These are phyloP conservation scores for Phyllachora maydis DNA, from an alignment of 2,329 filamentous ascomycete genomes.

Conservation along the genomic window DNA sequence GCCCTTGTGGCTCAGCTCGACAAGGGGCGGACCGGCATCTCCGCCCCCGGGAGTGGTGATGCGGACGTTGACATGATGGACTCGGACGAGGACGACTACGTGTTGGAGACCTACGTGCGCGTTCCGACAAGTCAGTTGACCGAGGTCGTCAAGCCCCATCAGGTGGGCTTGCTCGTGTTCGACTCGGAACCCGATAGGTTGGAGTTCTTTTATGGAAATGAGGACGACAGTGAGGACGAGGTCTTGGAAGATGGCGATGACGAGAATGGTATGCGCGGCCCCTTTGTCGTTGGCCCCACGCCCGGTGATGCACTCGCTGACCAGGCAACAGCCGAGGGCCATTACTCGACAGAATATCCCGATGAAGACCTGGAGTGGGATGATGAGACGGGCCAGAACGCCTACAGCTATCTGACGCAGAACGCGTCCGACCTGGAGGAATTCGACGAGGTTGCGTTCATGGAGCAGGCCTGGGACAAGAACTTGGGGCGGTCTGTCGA, in stretches of 20 bases:
- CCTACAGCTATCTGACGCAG: slow-evolving; percentile 30
- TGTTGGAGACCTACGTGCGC: slow-evolving; percentile 44
- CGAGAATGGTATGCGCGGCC: slow-evolving; percentile 31
- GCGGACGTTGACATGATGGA: slow-evolving; percentile 19
- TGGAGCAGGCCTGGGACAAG: slow-evolving; percentile 1
- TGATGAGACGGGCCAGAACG: slow-evolving; percentile 36
- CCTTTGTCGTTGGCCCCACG: not conserved
- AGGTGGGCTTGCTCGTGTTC: slow-evolving; percentile 34
- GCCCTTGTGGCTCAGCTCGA: slow-evolving; percentile 10
- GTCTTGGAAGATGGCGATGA: slow-evolving; percentile 38
- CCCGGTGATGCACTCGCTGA: slow-evolving; percentile 2
- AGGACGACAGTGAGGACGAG: slow-evolving; percentile 41
- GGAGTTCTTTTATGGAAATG: slow-evolving; percentile 37
- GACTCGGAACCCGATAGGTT: slow-evolving; percentile 36
- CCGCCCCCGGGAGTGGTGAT: slow-evolving; percentile 2
- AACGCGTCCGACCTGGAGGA: slow-evolving; percentile 35
- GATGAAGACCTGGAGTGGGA: slow-evolving; percentile 61
- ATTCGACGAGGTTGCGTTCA: slow-evolving; percentile 16
- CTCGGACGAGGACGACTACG: slow-evolving; percentile 32
- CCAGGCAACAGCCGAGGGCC: slow-evolving; percentile 43
- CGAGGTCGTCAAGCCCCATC: slow-evolving; percentile 22
- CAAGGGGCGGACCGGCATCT: slow-evolving; percentile 2
- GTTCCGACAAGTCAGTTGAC: slow-evolving; percentile 30
- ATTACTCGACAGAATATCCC: slow-evolving; percentile 63
- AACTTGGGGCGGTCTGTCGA: not conserved